Conservation (phyloP, 176 grass and related monocot species). For the Avena insularis region DNA sequence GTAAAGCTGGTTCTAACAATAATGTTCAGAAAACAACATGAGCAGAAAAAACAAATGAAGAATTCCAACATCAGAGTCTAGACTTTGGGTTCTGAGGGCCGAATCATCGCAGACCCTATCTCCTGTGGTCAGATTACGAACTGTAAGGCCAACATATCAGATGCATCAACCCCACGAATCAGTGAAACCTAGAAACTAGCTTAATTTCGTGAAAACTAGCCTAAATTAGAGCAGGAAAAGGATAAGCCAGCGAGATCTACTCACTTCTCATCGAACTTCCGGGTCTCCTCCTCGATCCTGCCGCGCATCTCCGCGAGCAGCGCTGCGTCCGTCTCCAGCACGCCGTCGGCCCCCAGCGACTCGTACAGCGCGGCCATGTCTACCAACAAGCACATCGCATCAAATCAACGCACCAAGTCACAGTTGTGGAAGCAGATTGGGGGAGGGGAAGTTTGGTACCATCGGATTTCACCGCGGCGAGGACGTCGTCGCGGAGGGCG, state of each 20-base stretch:
- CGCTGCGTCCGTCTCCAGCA: constrained; percentile 79
- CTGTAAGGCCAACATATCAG: neutral
- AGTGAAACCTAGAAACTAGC: constrained; percentile 32
- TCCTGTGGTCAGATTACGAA: constrained; percentile 3
- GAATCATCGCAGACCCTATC: constrained; percentile 20
- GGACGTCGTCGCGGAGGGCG: constrained; percentile 79
- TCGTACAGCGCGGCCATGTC: constrained; percentile 88
- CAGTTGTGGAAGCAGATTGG: constrained; percentile 1
- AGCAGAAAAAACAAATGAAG: constrained; percentile 8
- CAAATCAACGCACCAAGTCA: neutral
- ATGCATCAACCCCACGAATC: neutral
- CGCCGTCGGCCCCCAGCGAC: constrained; percentile 59
- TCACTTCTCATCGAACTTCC: constrained; percentile 96
- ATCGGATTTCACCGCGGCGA: constrained; percentile 75
- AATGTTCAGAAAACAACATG: constrained; percentile 4
- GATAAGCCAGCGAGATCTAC: constrained; percentile 42
- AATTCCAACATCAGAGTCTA: neutral
- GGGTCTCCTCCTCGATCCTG: constrained; percentile 76
- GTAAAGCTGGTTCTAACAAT: neutral
- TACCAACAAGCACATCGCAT: constrained; percentile 38
- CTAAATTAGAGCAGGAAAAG: constrained; percentile 26
- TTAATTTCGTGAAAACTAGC: no score
- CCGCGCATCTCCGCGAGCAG: constrained; percentile 75
- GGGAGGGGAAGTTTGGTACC: constrained; percentile 45
- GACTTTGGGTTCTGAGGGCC: neutral